Percentiles rank a stretch among this genome's conserved stretches.
Conservation (phyloP, 192 early-diverging fungal species). For the Gaertneriomyces semiglobifer region DNA sequence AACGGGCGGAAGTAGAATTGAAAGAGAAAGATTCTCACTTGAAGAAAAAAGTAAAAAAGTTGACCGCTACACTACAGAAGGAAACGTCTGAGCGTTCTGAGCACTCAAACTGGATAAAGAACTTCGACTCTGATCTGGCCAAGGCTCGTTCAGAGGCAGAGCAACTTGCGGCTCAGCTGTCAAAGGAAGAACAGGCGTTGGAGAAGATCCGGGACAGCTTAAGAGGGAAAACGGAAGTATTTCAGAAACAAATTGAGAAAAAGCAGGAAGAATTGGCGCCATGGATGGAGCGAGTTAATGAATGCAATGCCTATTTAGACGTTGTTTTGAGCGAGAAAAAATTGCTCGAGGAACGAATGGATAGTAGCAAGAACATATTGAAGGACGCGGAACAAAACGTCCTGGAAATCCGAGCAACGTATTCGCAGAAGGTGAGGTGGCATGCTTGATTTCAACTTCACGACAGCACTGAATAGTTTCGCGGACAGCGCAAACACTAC, state of each 20-base stretch:
- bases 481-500: no score
- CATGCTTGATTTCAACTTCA: no score
- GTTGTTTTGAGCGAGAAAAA: conserved; percentile 75
- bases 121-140: conserved; percentile 62
- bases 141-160: conserved; percentile 58
- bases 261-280: conserved; percentile 83
- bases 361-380: conserved; percentile 15
- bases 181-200: conserved; percentile 63
- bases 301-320: conserved; percentile 68
- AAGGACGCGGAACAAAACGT: conserved; percentile 37
- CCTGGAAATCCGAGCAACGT: conserved; percentile 44
- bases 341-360: conserved; percentile 64
- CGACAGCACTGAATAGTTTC: no score
- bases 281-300: conserved; percentile 80
- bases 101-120: conserved; percentile 63
- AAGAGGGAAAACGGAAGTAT: conserved; percentile 83
- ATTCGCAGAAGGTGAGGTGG: conserved; percentile 34
- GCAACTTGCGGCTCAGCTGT: conserved; percentile 60
- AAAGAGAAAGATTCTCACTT: conserved; percentile 84
- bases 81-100: conserved; percentile 57
- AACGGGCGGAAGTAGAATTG: conserved; percentile 70
- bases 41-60: conserved; percentile 73
- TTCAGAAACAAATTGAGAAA: conserved; percentile 75
- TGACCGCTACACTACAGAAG: conserved; percentile 60
- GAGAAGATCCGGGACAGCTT: conserved; percentile 77